Conservation (phyloP, 441 rosid genomes). For the Adansonia gregorii region DNA sequence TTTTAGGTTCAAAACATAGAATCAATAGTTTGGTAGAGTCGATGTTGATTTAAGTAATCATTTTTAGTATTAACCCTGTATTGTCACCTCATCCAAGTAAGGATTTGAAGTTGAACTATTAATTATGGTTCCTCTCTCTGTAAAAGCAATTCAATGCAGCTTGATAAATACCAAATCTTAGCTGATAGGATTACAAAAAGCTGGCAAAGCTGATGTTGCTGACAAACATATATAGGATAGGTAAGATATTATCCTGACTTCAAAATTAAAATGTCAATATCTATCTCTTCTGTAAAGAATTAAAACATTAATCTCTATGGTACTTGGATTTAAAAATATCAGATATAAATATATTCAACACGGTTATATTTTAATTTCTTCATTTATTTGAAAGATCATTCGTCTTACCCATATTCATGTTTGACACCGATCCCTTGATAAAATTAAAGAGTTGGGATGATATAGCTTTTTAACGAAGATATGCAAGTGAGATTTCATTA, state of each 20-base stretch:
- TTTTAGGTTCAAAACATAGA: conserved; percentile 22
- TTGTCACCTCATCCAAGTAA: not conserved
- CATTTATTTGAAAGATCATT: no score
- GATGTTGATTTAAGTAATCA: conserved; percentile 20
- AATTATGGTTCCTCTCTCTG: not conserved
- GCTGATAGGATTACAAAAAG: not conserved
- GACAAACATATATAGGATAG: not conserved
- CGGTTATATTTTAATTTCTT: no score
- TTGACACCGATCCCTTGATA: no score
- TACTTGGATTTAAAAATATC: no score
- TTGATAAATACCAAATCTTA: not conserved
- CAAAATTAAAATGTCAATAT: not conserved
- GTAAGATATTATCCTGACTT: not conserved
- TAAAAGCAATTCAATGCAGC: not conserved
- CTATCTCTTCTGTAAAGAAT: not conserved
- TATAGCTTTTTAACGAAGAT: not conserved
- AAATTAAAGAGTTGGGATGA: no score
- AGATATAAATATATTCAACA: no score
- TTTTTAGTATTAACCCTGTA: conserved; percentile 13
- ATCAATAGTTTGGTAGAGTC: conserved; percentile 34
- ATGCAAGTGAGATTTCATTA: not conserved
- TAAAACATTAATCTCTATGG: no score
- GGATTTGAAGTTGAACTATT: not conserved
- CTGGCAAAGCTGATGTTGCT: not conserved
- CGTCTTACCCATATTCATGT: no score